Conservation (phyloP, 2,329 filamentous ascomycete genomes). For the Sporothrix brunneoviolacea region DNA sequence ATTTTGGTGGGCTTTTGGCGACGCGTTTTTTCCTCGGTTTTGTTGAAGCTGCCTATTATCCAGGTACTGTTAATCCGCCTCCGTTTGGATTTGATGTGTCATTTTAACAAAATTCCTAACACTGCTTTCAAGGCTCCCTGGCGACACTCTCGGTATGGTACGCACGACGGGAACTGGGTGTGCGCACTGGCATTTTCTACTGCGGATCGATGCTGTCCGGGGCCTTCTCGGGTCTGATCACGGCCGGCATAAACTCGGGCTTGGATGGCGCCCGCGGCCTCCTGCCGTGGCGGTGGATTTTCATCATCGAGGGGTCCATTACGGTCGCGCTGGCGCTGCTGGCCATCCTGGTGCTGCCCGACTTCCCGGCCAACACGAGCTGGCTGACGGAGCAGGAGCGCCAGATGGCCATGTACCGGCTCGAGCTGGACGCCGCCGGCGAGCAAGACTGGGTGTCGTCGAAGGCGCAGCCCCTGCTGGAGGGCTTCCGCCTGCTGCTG, state of each 20-base stretch:
- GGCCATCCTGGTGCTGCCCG: no score
- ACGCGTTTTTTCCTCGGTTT: not conserved
- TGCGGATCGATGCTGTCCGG: constrained; percentile 63
- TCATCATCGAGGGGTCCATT: constrained; percentile 63
- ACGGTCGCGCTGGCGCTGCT: constrained; percentile 54
- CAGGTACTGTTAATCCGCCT: no score
- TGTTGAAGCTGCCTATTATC: constrained; percentile 28
- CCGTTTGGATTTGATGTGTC: no score
- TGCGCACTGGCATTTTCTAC: constrained; percentile 61
- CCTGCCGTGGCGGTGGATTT: constrained; percentile 59
- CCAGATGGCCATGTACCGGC: no score
- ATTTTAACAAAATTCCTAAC: no score
- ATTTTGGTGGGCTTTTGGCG: constrained; percentile 25
- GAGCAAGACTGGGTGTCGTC: no score
- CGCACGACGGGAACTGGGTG: constrained; percentile 58
- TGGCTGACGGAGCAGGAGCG: no score
- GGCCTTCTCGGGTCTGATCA: constrained; percentile 62
- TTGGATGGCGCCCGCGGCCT: constrained; percentile 53
- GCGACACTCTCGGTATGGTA: constrained; percentile 63
- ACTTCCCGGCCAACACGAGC: no score
- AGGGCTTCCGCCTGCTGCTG: no score
- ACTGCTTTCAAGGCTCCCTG: no score
- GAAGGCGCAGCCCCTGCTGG: no score
- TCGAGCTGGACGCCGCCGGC: no score
- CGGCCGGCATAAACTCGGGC: constrained; percentile 57